A percentile compares a stretch with the other conserved stretches of the same genome.
Conservation (phyloP, 345 rosid genomes). For the Ceriops zippeliana region DNA sequence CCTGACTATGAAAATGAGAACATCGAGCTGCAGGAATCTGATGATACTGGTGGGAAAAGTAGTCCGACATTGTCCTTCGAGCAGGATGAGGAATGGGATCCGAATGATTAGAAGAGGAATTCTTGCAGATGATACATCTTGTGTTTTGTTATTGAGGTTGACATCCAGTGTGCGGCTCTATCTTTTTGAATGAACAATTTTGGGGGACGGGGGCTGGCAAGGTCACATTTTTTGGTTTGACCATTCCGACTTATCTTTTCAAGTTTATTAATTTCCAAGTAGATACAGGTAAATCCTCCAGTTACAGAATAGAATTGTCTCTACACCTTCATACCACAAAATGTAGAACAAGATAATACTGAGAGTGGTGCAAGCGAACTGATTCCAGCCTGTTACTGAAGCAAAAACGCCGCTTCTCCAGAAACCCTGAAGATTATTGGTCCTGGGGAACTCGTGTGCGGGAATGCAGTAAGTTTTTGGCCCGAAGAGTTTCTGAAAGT, state of each 20-base stretch:
- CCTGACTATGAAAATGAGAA: slow-evolving; percentile 55
- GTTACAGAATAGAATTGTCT: slow-evolving; percentile 26
- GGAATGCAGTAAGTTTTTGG: neutral
- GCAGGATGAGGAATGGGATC: slow-evolving; percentile 94
- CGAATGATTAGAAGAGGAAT: slow-evolving; percentile 60
- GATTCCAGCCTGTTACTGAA: slow-evolving; percentile 9
- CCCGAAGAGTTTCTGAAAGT: slow-evolving; percentile 9
- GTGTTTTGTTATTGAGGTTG: slow-evolving; percentile 13
- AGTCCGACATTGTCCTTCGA: slow-evolving; percentile 46
- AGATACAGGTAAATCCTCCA: slow-evolving; percentile 22
- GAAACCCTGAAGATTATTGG: neutral
- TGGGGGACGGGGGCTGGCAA: slow-evolving; percentile 19
- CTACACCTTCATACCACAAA: slow-evolving; percentile 27
- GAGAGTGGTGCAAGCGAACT: slow-evolving; percentile 13
- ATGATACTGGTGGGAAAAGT: slow-evolving; percentile 39
- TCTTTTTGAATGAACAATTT: slow-evolving; percentile 30
- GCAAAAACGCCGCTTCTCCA: neutral
- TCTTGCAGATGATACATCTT: slow-evolving; percentile 15
- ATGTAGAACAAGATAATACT: slow-evolving; percentile 9
- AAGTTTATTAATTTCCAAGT: slow-evolving; percentile 42
- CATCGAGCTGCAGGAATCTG: slow-evolving; percentile 54
- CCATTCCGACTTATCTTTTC: slow-evolving; percentile 27
- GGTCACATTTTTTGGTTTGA: slow-evolving; percentile 29
- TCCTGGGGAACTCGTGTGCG: neutral
- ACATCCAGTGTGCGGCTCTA: slow-evolving; percentile 27